Evolutionary conservation across 2,329 filamentous ascomycete species (phyloP).

Genomic region (Ascochyta viciae-villosae): DNA sequence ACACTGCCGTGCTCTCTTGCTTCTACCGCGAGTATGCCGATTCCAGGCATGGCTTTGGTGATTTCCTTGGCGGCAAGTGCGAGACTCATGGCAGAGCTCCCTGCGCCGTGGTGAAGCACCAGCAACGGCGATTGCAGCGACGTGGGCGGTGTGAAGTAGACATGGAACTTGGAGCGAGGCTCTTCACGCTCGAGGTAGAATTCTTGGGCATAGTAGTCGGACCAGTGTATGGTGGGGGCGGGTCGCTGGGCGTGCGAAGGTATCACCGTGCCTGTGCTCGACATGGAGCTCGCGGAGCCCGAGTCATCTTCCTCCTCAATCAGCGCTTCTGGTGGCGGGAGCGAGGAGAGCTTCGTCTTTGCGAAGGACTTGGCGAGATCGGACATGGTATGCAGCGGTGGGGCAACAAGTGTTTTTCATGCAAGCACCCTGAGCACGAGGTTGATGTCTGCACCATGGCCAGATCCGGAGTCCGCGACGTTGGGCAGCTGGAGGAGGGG

Average conservation of each 20-base stretch:
- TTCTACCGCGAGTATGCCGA: constrained; percentile 85
- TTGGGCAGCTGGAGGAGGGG: constrained; percentile 17
- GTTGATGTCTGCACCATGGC: constrained; percentile 1
- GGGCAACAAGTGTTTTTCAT: neutral
- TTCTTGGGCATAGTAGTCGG: constrained; percentile 88
- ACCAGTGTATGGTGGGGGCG: constrained; percentile 75
- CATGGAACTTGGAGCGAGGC: constrained; percentile 72
- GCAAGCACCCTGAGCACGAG: neutral
- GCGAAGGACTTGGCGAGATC: constrained; percentile 81
- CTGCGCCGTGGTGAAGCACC: constrained; percentile 93
- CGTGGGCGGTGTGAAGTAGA: constrained; percentile 81
- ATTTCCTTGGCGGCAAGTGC: constrained; percentile 81
- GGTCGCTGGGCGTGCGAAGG: constrained; percentile 74
- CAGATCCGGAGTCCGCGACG: neutral
- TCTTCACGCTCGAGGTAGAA: constrained; percentile 68
- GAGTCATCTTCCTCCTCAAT: constrained; percentile 58
- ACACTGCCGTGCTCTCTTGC: constrained; percentile 84
- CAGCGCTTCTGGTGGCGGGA: constrained; percentile 61
- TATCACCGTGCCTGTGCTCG: constrained; percentile 89
- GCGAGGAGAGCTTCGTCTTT: constrained; percentile 72
- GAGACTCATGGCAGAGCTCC: constrained; percentile 92
- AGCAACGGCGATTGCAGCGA: constrained; percentile 77
- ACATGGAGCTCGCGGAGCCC: constrained; percentile 77
- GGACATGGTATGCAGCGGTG: constrained; percentile 66
- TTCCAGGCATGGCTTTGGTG: constrained; percentile 75